Evolutionary conservation across 352 stramenopile genomes (phyloP).

Genomic region (Globisporangium ultimum): DNA sequence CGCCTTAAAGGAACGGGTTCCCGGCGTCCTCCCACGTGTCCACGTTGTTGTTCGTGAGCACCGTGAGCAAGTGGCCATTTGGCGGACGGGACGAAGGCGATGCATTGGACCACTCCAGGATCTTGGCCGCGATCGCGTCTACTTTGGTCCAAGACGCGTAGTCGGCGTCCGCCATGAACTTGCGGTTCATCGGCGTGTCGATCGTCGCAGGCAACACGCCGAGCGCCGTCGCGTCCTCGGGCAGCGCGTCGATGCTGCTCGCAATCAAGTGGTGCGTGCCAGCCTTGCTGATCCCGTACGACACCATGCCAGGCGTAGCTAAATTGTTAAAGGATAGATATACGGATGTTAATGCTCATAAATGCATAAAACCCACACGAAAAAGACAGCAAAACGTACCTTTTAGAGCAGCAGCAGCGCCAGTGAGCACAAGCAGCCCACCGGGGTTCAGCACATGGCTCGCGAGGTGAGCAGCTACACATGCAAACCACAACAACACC

Average conservation of each 20-base stretch:
- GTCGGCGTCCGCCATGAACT: conserved; percentile 84
- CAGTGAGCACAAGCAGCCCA: conserved; percentile 81
- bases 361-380: neutral
- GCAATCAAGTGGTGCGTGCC: conserved; percentile 88
- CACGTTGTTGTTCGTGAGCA: conserved; percentile 50
- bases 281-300: conserved; percentile 87
- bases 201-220: conserved; percentile 79
- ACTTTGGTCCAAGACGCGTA: conserved; percentile 83
- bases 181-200: conserved; percentile 88
- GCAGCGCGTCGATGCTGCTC: conserved; percentile 66
- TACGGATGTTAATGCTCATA: neutral
- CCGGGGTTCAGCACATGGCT: conserved; percentile 53
- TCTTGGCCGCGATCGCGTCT: conserved; percentile 73
- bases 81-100: conserved; percentile 36
- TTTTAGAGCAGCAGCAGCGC: conserved; percentile 72
- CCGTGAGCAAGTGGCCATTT: conserved; percentile 70
- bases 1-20: conserved; percentile 59
- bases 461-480: conserved; percentile 74
- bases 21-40: conserved; percentile 64
- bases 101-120: conserved; percentile 63
- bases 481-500: conserved; percentile 2
- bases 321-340: neutral
- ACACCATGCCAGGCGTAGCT: conserved; percentile 81
- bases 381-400: conserved; percentile 16
- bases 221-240: conserved; percentile 43